Percentiles rank a stretch among this genome's conserved stretches.
These are phyloP conservation scores for Medicago ruthenica DNA, from an alignment of 306 rosid species.

Conservation along the genomic window DNA sequence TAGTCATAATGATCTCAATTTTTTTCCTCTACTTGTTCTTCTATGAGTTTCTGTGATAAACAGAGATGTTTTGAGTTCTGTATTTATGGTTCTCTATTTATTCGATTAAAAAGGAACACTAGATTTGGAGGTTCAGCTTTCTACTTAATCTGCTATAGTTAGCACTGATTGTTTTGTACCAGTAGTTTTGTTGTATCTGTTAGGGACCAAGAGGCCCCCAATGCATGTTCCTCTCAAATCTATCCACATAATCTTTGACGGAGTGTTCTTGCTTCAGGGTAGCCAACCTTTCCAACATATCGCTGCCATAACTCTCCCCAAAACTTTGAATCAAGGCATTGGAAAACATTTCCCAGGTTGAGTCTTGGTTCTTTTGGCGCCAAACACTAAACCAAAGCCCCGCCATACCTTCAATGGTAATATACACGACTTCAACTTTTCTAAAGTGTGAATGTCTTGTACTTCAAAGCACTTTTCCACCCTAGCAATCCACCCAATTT, in stretches of 20 bases:
- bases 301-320: not conserved
- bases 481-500: not conserved
- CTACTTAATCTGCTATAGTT: conserved; percentile 15
- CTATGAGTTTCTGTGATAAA: conserved; percentile 11
- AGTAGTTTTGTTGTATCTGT: conserved; percentile 16
- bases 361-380: not conserved
- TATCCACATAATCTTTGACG: not conserved
- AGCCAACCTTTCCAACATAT: not conserved
- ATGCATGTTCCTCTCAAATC: not conserved
- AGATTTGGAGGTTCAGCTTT: conserved; percentile 30
- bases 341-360: conserved; percentile 1
- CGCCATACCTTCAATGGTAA: not conserved
- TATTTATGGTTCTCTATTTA: conserved; percentile 15
- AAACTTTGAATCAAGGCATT: not conserved
- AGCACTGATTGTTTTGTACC: conserved; percentile 18
- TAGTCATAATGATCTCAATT: conserved; percentile 30
- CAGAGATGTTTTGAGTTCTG: conserved; percentile 37
- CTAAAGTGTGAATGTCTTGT: not conserved
- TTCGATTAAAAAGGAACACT: conserved; percentile 16
- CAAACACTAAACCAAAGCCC: not conserved
- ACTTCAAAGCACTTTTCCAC: not conserved
- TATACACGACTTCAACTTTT: not conserved
- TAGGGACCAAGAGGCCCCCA: not conserved
- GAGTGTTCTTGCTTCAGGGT: not conserved
- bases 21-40: conserved; percentile 6